phyloP scores from a whole-genome alignment of 257 asterid species.

The Gardenia jasminoides region DNA sequence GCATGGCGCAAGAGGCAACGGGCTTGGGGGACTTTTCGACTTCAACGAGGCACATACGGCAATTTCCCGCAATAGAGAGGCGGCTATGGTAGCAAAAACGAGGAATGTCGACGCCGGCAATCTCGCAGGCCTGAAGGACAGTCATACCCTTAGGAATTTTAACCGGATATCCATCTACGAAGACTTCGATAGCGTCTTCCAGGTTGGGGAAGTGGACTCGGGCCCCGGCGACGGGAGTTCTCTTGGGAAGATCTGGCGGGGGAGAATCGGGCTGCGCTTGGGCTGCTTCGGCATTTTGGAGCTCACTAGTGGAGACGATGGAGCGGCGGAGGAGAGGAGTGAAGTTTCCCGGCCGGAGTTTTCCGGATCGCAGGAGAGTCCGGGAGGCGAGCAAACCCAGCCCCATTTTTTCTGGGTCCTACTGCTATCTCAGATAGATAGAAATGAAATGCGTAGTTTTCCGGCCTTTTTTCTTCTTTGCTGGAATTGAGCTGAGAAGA shows the following conservation, averaged over 20 bases:
- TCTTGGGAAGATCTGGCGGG: conserved; percentile 52
- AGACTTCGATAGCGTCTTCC: conserved; percentile 84
- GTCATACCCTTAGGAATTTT: conserved; percentile 95
- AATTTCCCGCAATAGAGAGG: conserved; percentile 87
- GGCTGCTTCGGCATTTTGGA: conserved; percentile 68
- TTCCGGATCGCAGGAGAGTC: conserved; percentile 64
- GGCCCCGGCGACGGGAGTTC: conserved; percentile 75
- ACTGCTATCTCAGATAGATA: too few relatives aligned
- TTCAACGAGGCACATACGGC: conserved; percentile 97
- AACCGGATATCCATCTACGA: conserved; percentile 86
- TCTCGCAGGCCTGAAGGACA: conserved; percentile 86
- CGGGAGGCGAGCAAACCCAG: conserved; percentile 69
- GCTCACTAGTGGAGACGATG: conserved; percentile 77
- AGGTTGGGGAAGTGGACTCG: conserved; percentile 79
- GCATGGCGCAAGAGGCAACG: conserved; percentile 98
- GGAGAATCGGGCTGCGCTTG: conserved; percentile 41
- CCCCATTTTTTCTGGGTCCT: conserved; percentile 44
- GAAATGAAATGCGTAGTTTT: not conserved
- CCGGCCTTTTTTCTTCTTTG: not conserved
- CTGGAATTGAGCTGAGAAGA: conserved; percentile 16
- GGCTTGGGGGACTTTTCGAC: conserved; percentile 97
- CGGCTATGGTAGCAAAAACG: conserved; percentile 84
- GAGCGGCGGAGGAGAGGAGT: conserved; percentile 50
- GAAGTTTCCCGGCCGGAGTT: conserved; percentile 23
- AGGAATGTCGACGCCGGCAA: conserved; percentile 93